A percentile compares a stretch with the other conserved stretches of the same genome.
Evolutionary conservation across 2,329 filamentous ascomycete genomes (phyloP).

Genomic region (Xenoacremonium recifei): DNA sequence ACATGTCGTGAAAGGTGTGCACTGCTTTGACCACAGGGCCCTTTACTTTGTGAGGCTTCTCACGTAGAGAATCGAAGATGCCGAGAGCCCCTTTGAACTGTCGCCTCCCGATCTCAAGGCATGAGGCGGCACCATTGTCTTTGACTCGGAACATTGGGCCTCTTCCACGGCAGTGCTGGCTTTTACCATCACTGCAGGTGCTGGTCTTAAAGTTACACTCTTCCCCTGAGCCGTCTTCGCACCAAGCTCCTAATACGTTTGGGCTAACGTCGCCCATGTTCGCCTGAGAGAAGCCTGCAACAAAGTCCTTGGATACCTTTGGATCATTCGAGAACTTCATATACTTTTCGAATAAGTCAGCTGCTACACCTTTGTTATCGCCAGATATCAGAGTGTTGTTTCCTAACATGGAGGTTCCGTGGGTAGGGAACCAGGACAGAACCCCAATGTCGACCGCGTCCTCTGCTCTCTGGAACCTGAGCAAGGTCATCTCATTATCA

Average conservation of each 20-base stretch:
- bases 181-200: constrained; percentile 69
- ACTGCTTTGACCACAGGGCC: constrained; percentile 71
- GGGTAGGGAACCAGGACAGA: constrained; percentile 86
- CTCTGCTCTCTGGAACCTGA: constrained; percentile 69
- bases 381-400: constrained; percentile 89
- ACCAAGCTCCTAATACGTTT: constrained; percentile 80
- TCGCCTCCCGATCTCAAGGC: constrained; percentile 68
- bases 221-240: constrained; percentile 74
- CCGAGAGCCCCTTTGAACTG: constrained; percentile 59
- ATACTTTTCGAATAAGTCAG: constrained; percentile 75
- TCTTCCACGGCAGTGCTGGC: constrained; percentile 66
- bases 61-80: constrained; percentile 50
- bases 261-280: constrained; percentile 89
- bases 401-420: constrained; percentile 84
- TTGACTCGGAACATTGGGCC: constrained; percentile 65
- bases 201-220: constrained; percentile 73
- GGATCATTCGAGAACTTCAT: constrained; percentile 55
- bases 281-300: constrained; percentile 87
- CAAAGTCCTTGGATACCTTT: constrained; percentile 58
- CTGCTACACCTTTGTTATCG: constrained; percentile 92
- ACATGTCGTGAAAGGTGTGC: constrained; percentile 79
- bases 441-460: constrained; percentile 76
- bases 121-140: constrained; percentile 72
- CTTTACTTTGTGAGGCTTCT: constrained; percentile 48
- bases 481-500: constrained; percentile 76